Evolutionary conservation across 2,329 filamentous ascomycete species (phyloP).

Genomic region (Penicillium expansum): DNA sequence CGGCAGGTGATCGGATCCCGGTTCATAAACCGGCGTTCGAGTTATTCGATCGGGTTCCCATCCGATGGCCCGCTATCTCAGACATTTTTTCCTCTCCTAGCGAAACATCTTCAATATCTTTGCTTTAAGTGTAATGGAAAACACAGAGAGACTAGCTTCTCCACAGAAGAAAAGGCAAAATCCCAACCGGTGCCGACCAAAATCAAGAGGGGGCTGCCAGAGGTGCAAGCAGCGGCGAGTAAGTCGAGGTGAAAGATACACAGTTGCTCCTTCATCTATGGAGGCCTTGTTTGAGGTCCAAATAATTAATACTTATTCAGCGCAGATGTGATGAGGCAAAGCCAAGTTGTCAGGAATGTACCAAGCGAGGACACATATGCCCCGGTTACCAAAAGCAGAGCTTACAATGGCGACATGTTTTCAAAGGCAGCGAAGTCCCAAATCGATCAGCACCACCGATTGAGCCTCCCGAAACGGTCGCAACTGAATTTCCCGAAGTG

Average conservation of each 20-base stretch:
- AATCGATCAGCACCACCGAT: not conserved
- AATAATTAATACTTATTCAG: conserved; percentile 2
- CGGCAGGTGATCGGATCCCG: conserved; percentile 10
- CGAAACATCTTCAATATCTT: not conserved
- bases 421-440: conserved; percentile 10
- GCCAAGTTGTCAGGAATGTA: conserved; percentile 23
- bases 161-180: conserved; percentile 20
- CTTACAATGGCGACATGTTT: conserved; percentile 24
- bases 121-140: not conserved
- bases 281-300: not conserved
- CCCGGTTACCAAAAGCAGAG: conserved; percentile 23
- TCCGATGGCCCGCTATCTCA: not conserved
- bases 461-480: not conserved
- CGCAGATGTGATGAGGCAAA: conserved; percentile 26
- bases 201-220: conserved; percentile 24
- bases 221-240: conserved; percentile 26
- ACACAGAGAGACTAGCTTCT: not conserved
- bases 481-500: not conserved
- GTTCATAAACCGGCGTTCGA: not conserved
- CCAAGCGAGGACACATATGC: conserved; percentile 17
- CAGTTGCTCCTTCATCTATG: conserved; percentile 1
- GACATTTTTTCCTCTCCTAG: not conserved
- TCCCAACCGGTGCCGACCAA: conserved; percentile 24
- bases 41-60: conserved; percentile 3
- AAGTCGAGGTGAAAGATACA: conserved; percentile 20